Evolutionary conservation across 2,329 filamentous ascomycete species (phyloP).

Genomic region (Ophiognomonia clavigignenti-juglandacearum): DNA sequence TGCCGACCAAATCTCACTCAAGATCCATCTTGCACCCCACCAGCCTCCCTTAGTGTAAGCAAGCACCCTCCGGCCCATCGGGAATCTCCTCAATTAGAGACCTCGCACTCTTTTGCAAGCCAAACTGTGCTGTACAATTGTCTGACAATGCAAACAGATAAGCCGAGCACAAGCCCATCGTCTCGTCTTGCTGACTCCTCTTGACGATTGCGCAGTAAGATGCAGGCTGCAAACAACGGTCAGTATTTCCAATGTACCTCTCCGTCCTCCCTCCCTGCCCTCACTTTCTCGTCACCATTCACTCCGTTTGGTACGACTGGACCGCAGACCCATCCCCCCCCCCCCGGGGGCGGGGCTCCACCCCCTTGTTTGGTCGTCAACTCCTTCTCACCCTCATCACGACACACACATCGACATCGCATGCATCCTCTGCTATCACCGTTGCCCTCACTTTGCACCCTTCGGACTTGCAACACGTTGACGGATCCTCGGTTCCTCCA

Average conservation of each 20-base stretch:
- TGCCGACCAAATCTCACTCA: too few relatives aligned
- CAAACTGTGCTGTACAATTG: too few relatives aligned
- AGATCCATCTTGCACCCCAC: too few relatives aligned
- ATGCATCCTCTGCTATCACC: neutral
- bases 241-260: slow-evolving; percentile 5
- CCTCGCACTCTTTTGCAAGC: neutral
- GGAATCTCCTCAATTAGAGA: too few relatives aligned
- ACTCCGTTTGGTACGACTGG: too few relatives aligned
- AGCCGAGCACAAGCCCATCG: neutral
- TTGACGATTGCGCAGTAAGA: slow-evolving; percentile 9
- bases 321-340: too few relatives aligned
- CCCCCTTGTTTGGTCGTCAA: too few relatives aligned
- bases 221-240: slow-evolving; percentile 17
- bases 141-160: neutral
- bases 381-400: too few relatives aligned
- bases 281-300: neutral
- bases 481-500: neutral
- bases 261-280: neutral
- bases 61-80: too few relatives aligned
- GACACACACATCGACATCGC: too few relatives aligned
- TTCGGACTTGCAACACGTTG: neutral
- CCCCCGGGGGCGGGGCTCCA: too few relatives aligned
- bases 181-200: neutral
- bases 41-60: too few relatives aligned
- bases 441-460: neutral